Conservation (phyloP, 208 protist species). For the Jaenimonas drosophilae region DNA sequence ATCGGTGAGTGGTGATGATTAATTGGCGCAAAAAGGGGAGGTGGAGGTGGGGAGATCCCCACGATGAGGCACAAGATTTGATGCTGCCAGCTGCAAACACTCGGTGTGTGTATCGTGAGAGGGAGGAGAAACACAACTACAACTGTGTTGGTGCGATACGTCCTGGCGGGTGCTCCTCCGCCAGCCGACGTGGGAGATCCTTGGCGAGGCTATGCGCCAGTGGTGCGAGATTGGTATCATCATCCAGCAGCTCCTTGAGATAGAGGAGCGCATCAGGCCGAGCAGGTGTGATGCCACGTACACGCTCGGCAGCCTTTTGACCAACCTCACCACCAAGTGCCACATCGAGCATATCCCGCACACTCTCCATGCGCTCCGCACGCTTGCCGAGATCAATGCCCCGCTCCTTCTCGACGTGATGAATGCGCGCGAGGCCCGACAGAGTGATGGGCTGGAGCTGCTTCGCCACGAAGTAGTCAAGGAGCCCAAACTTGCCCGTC, state of each 20-base stretch:
- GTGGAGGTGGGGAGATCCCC: not conserved
- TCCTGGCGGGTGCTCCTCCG: slow-evolving; percentile 49
- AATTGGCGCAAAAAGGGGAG: not conserved
- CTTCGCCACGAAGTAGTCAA: slow-evolving; percentile 76
- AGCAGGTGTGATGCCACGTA: slow-evolving; percentile 61
- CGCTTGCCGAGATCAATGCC: slow-evolving; percentile 79
- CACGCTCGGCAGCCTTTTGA: slow-evolving; percentile 45
- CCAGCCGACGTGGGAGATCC: slow-evolving; percentile 53
- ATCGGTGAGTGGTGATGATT: too few relatives aligned
- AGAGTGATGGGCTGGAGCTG: slow-evolving; percentile 72
- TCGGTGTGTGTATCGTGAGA: not conserved
- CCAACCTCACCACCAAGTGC: slow-evolving; percentile 72
- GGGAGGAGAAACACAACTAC: slow-evolving; percentile 10
- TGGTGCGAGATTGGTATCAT: slow-evolving; percentile 72
- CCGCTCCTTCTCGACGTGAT: slow-evolving; percentile 69
- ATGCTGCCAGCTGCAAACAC: too few relatives aligned
- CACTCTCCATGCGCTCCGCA: slow-evolving; percentile 64
- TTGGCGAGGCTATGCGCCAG: slow-evolving; percentile 53
- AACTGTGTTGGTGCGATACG: slow-evolving; percentile 49
- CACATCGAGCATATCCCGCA: slow-evolving; percentile 78
- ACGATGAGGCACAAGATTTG: not conserved
- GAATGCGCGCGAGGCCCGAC: slow-evolving; percentile 69
- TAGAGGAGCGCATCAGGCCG: slow-evolving; percentile 65
- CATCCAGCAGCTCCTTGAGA: slow-evolving; percentile 79
- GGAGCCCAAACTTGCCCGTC: slow-evolving; percentile 76